Base-by-base conservation (phyloP, 1,139 yeast genomes). In the Yamadazyma siamensis region DNA sequence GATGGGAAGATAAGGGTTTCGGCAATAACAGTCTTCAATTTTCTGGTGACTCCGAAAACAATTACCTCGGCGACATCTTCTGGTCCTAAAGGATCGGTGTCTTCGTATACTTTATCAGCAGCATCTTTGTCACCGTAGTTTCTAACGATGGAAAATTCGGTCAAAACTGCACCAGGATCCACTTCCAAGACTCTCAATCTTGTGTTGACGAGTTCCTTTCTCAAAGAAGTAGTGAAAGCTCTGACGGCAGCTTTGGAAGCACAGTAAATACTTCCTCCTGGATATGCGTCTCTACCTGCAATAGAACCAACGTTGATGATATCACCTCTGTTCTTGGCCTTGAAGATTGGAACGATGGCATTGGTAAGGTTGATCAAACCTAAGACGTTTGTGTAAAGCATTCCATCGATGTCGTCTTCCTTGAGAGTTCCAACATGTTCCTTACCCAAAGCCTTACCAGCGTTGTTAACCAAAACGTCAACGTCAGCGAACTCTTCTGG, bases 391-490 rank as follows among this genome's bases (percentile, higher is more conserved):
- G 94, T 84, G 43, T 74, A 68, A 50, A 80, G 69, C 81, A 82
- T 80, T 22, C 72, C 75, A 29, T 69, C 67, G 29, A 84, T 65
- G 43, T 83, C 91, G 2, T 58, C 56, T 16, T 62, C 61, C 2
- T 56, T 50, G 34, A 83, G 70, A 3, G 61, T 62, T 10, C 91
- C 94, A 17, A 84, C 84, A 24, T 58, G 52, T 19, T 75, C 88
- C 27, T 61, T 60, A 15, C 95, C 95, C 29, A 76, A 61, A 2
- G 91, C 94, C 57, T 80, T 73, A 23, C 95, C 95, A 6, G 94
- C 94, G 52, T 85, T 86, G 64, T 86, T 86, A 39, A 86, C 62
- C 35, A 86, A 65, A 21, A 86, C 73, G 52, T 79, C 86, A 39
- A 78, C 69, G 39, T 73, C 77, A 26, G 67, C 54, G 47, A 75